Percentiles rank a stretch among this genome's conserved stretches.
Conservation (phyloP, 2,329 filamentous ascomycete species). For the Clonostachys solani region DNA sequence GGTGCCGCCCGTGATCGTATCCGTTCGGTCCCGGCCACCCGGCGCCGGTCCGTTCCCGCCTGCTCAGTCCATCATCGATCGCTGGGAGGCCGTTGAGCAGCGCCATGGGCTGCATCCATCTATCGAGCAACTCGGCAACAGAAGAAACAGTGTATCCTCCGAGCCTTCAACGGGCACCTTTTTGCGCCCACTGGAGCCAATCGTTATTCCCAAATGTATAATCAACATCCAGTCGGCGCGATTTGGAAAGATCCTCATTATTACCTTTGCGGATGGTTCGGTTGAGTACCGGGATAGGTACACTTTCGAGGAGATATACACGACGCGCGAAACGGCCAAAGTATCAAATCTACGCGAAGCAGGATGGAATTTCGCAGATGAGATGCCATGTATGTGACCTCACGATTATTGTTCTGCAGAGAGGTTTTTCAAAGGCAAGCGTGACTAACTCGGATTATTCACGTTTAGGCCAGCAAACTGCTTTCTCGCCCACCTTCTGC, state of each 20-base stretch:
- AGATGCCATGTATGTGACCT: constrained; percentile 55
- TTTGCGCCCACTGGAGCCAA: constrained; percentile 63
- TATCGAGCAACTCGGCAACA: constrained; percentile 69
- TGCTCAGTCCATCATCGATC: constrained; percentile 69
- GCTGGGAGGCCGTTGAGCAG: constrained; percentile 76
- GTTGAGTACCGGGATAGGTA: constrained; percentile 75
- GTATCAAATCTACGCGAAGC: constrained; percentile 71
- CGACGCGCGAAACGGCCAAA: constrained; percentile 57
- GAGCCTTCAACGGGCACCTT: constrained; percentile 25
- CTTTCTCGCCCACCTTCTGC: constrained; percentile 55
- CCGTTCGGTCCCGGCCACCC: constrained; percentile 63
- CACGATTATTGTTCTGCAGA: too few relatives aligned
- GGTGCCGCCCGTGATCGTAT: constrained; percentile 60
- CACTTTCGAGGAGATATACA: constrained; percentile 65
- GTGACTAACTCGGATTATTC: constrained; percentile 7
- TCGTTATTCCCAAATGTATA: constrained; percentile 67
- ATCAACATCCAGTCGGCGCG: constrained; percentile 65
- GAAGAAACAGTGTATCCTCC: constrained; percentile 47
- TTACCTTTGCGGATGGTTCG: constrained; percentile 76
- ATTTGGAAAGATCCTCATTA: constrained; percentile 66
- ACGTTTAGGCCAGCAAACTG: constrained; percentile 49
- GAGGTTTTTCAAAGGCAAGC: background rate
- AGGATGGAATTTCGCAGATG: constrained; percentile 68
- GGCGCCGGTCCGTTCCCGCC: constrained; percentile 47
- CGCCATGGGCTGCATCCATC: constrained; percentile 66